Evolutionary conservation across 75 land plant genomes (phyloP), one percentile per base, ranked within the genome.

Genomic region (Cunninghamia lanceolata): DNA sequence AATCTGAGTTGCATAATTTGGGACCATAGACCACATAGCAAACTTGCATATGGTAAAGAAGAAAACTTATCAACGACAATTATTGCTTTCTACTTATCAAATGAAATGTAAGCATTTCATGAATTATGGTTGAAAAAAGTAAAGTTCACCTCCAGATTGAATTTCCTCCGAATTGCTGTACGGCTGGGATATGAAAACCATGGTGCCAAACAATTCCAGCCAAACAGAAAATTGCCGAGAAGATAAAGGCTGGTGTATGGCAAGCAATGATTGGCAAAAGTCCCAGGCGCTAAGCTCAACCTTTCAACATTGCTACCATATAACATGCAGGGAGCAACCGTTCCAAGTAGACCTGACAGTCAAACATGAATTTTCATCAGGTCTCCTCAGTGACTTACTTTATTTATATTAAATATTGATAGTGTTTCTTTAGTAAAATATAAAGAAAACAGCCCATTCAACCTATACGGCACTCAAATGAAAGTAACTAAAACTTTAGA

Each of bases 291-390:
- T 28, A 94, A 87, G 42, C 83, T 88, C 82, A 96, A 90, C 89
- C 99, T 92, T 89, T 96, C 97, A 38, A 82, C 93, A 89, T 95
- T 96, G 90, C 89, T 92, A 76, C 97, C 99, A 87, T 96, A 94
- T 38, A 96, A 90, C 82, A 96, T 85, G 86, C 98, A 95, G 73
- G 98, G 98, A 77, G 94, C 95, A 87, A 91, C 74, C 40, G 90
- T 89, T 43, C 98, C 98, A 84, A 96, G 92, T 46, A 96, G 89
- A 90, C 99, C 99, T 96, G 89, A 81, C 25, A 84, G 89, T 66
- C 5, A 56, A 39, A 77, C 39, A 77, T 77, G 21, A 77, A 77
- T 77, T 39, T 14, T 25, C 50, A 80, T 80, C 47, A 80, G 50
- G 9, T 80, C 47, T 80, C 82, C 82, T 80, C 1, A 43, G 30